These are phyloP conservation scores for Boletus eberwhitei DNA, from an alignment of 768 basidiomycete species.

Conservation along the genomic window DNA sequence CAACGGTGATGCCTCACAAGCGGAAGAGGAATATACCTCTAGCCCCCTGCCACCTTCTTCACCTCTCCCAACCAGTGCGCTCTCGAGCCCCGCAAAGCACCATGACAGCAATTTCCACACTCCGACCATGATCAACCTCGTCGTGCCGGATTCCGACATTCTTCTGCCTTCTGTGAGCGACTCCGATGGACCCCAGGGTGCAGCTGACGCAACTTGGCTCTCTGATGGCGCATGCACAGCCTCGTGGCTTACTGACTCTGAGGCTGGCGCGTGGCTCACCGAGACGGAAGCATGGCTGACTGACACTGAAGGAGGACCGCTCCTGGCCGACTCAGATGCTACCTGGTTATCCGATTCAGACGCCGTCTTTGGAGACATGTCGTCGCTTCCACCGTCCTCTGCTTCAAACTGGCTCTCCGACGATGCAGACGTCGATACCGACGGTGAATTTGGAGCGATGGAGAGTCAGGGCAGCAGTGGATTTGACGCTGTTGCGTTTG, in stretches of 20 bases:
- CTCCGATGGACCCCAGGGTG: not conserved
- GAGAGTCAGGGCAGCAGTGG: slow-evolving; percentile 21
- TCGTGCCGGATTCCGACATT: slow-evolving; percentile 14
- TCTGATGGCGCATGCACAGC: slow-evolving; percentile 10
- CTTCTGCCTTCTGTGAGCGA: slow-evolving; percentile 7
- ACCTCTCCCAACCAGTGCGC: slow-evolving; percentile 54
- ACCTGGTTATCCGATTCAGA: slow-evolving; percentile 34
- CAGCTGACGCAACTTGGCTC: slow-evolving; percentile 1
- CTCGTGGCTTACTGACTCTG: slow-evolving; percentile 16
- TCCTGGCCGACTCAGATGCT: slow-evolving; percentile 38
- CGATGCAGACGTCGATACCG: slow-evolving; percentile 20
- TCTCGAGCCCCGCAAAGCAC: slow-evolving; percentile 24
- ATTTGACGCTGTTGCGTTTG: slow-evolving; percentile 12
- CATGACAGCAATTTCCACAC: not conserved
- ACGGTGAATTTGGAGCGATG: not conserved
- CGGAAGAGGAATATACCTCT: slow-evolving; percentile 34
- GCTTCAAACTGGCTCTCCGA: slow-evolving; percentile 28
- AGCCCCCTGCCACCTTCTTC: slow-evolving; percentile 61
- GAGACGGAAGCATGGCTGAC: slow-evolving; percentile 31
- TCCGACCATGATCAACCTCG: slow-evolving; percentile 18
- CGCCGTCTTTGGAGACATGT: slow-evolving; percentile 23
- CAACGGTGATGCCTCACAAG: slow-evolving; percentile 14
- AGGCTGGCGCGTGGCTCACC: slow-evolving; percentile 22
- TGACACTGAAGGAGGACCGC: slow-evolving; percentile 39
- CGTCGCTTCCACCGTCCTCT: slow-evolving; percentile 18